These are phyloP conservation scores for Eucalyptus marginata DNA, from an alignment of 345 rosid species.

Conservation along the genomic window DNA sequence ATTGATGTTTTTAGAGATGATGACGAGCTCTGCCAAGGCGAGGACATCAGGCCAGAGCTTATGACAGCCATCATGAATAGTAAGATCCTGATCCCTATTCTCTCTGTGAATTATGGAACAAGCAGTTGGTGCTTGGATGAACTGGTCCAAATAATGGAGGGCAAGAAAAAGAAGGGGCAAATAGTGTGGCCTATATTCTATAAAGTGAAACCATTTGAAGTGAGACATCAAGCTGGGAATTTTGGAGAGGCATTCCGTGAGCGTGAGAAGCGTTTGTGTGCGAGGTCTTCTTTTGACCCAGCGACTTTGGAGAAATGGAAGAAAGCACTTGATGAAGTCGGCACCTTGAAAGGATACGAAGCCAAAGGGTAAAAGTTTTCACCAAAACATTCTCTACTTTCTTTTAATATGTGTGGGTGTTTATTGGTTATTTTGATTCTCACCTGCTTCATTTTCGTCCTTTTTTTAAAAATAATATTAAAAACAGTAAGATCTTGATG, in stretches of 20 bases:
- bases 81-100: not conserved
- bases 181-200: not conserved
- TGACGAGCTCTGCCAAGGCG: not conserved
- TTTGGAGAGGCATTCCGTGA: rapidly evolving
- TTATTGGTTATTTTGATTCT: not conserved
- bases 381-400: not conserved
- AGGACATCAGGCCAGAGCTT: not conserved
- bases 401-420: not conserved
- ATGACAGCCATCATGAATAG: not conserved
- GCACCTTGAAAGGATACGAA: not conserved
- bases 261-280: not conserved
- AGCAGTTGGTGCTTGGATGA: rapidly evolving
- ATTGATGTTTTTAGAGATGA: not conserved
- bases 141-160: not conserved
- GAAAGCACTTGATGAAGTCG: not conserved
- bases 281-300: too few relatives aligned
- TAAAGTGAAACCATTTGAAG: not conserved
- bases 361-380: not conserved
- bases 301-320: not conserved
- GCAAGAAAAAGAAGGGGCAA: not conserved
- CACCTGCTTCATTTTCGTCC: not conserved
- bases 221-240: rapidly evolving
- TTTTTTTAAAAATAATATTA: not conserved
- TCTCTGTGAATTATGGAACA: not conserved
- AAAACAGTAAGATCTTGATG: not conserved